A percentile compares a stretch with the other conserved stretches of the same genome.
These are phyloP conservation scores for Secale cereale DNA, from an alignment of 176 grass and related monocot species.

Conservation along the genomic window DNA sequence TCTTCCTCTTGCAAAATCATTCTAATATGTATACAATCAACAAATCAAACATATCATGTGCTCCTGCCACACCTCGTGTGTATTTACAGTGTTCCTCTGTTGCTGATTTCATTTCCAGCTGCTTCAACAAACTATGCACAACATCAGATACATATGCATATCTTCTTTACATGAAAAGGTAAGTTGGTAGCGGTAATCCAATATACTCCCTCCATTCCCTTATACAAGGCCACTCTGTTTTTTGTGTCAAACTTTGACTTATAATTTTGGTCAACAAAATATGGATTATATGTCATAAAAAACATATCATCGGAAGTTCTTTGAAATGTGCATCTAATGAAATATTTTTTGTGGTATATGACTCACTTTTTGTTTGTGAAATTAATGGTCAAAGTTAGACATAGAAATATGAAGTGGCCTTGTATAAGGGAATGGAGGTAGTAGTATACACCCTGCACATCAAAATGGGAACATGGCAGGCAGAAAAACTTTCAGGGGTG, in stretches of 20 bases:
- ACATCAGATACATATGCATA: constrained; percentile 19
- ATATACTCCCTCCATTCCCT: too few relatives aligned
- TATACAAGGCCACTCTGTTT: too few relatives aligned
- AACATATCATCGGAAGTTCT: too few relatives aligned
- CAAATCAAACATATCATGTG: not conserved
- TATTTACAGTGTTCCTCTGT: constrained; percentile 18
- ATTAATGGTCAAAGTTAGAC: too few relatives aligned
- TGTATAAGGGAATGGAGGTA: too few relatives aligned
- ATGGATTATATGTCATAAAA: too few relatives aligned
- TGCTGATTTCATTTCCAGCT: constrained; percentile 11
- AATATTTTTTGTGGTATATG: too few relatives aligned
- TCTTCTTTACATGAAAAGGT: constrained; percentile 5
- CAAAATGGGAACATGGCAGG: not conserved
- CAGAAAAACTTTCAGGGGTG: constrained; percentile 12
- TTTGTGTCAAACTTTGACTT: too few relatives aligned
- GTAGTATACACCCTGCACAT: not conserved
- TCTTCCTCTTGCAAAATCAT: not conserved
- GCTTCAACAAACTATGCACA: constrained; percentile 35
- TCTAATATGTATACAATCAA: constrained; percentile 1
- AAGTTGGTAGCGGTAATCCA: not conserved
- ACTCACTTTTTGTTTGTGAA: too few relatives aligned
- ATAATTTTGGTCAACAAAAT: too few relatives aligned
- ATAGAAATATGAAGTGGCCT: too few relatives aligned
- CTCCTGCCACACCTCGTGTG: not conserved
- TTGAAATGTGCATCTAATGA: too few relatives aligned